These are phyloP conservation scores for Rasamsonia emersonii DNA, from an alignment of 2,329 filamentous ascomycete species.

Conservation along the genomic window DNA sequence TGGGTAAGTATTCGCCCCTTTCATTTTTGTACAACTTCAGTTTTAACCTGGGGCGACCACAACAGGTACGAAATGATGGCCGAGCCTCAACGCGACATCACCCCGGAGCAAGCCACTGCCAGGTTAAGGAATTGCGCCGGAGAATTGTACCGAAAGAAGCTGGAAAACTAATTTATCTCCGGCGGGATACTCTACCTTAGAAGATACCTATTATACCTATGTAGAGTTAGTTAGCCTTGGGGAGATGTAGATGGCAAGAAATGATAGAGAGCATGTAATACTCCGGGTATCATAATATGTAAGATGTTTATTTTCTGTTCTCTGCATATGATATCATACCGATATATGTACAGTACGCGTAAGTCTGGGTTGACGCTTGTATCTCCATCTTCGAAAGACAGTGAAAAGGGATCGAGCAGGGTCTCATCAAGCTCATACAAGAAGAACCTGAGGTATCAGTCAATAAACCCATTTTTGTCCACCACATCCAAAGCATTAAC, in stretches of 20 bases:
- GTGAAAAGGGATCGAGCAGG: no score
- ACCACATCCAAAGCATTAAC: not conserved
- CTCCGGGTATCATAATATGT: no score
- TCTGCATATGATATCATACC: no score
- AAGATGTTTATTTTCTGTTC: no score
- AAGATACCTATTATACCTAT: not conserved
- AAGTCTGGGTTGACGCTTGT: no score
- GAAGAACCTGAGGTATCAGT: no score
- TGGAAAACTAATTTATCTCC: conserved; percentile 18
- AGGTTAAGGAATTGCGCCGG: conserved; percentile 68
- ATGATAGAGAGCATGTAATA: no score
- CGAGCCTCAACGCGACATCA: conserved; percentile 97
- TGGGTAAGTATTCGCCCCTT: conserved; percentile 42
- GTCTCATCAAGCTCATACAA: no score
- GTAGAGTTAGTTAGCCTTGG: not conserved
- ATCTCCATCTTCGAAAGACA: no score
- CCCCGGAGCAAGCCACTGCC: conserved; percentile 84
- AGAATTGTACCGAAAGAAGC: conserved; percentile 68
- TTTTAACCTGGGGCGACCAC: no score
- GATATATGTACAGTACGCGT: no score
- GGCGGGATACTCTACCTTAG: not conserved
- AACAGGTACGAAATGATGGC: conserved; percentile 78
- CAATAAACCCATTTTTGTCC: not conserved
- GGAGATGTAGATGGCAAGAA: no score
- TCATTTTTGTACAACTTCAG: not conserved